These are phyloP conservation scores for Saccharomyces mikatae DNA, from an alignment of 805 yeast genomes.

Conservation along the genomic window DNA sequence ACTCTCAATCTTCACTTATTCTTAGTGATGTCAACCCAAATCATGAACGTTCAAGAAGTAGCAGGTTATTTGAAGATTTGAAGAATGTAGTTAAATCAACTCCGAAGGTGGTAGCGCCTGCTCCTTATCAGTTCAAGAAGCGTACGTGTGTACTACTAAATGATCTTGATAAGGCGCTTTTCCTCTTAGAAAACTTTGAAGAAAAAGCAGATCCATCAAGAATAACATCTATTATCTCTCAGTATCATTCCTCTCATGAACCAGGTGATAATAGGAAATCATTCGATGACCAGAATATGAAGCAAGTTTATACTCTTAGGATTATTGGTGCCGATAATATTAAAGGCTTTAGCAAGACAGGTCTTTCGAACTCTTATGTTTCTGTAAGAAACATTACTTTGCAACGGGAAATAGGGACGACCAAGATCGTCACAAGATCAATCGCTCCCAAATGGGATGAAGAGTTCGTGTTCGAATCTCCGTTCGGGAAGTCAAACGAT, in stretches of 20 bases:
- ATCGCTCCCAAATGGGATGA: conserved; percentile 82
- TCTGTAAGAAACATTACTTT: conserved; percentile 51
- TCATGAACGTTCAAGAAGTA: conserved; percentile 18
- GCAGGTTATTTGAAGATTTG: conserved; percentile 45
- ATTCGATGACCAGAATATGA: conserved; percentile 16
- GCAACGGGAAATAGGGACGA: conserved; percentile 54
- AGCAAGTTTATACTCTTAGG: conserved; percentile 56
- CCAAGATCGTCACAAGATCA: conserved; percentile 54
- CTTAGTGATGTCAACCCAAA: conserved; percentile 3
- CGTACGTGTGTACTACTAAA: conserved; percentile 72
- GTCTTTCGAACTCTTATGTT: conserved; percentile 49
- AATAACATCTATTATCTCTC: not conserved
- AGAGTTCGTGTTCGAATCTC: conserved; percentile 53
- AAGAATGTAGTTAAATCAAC: conserved; percentile 41
- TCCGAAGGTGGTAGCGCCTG: conserved; percentile 34
- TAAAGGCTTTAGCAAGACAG: conserved; percentile 38
- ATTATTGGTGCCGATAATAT: conserved; percentile 58
- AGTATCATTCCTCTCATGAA: not conserved
- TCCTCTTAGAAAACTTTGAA: conserved; percentile 5
- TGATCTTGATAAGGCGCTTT: conserved; percentile 47
- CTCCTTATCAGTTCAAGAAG: conserved; percentile 50
- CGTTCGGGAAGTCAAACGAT: conserved; percentile 37
- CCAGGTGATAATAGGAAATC: conserved; percentile 9
- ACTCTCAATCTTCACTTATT: not conserved
- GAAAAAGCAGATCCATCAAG: conserved; percentile 3